These are phyloP conservation scores for Juglanconis juglandina DNA, from an alignment of 2,329 filamentous ascomycete species.

Conservation along the genomic window DNA sequence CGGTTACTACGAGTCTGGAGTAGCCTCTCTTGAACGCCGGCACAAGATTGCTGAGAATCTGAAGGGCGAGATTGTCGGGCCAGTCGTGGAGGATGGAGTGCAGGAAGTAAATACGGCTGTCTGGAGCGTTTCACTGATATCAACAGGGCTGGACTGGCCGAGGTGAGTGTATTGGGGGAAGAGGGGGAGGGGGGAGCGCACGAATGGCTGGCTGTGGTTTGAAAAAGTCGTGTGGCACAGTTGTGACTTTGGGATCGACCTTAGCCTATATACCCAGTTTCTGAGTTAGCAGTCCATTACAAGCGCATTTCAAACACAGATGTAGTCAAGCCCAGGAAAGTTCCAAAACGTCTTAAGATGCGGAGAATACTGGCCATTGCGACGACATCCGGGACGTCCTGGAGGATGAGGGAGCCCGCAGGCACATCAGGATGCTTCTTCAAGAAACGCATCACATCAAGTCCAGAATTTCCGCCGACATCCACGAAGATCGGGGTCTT, in stretches of 20 bases:
- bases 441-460: slow-evolving; percentile 32
- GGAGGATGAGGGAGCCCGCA: slow-evolving; percentile 30
- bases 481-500: slow-evolving; percentile 31
- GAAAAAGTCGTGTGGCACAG: slow-evolving; percentile 23
- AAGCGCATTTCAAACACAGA: too few relatives aligned
- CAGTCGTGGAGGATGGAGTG: slow-evolving; percentile 41
- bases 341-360: too few relatives aligned
- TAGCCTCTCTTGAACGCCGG: slow-evolving; percentile 35
- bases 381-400: slow-evolving; percentile 37
- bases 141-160: too few relatives aligned
- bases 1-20: slow-evolving; percentile 35
- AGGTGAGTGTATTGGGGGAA: too few relatives aligned
- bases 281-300: too few relatives aligned
- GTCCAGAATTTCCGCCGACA: slow-evolving; percentile 35
- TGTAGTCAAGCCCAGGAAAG: too few relatives aligned
- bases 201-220: slow-evolving; percentile 17
- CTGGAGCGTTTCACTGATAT: slow-evolving; percentile 18
- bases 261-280: too few relatives aligned
- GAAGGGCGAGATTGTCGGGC: slow-evolving; percentile 31
- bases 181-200: too few relatives aligned
- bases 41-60: slow-evolving; percentile 30
- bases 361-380: too few relatives aligned
- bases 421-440: slow-evolving; percentile 30
- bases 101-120: slow-evolving; percentile 37
- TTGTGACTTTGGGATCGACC: too few relatives aligned